Conservation (phyloP, 306 rosid genomes). For the Clitoria ternatea region DNA sequence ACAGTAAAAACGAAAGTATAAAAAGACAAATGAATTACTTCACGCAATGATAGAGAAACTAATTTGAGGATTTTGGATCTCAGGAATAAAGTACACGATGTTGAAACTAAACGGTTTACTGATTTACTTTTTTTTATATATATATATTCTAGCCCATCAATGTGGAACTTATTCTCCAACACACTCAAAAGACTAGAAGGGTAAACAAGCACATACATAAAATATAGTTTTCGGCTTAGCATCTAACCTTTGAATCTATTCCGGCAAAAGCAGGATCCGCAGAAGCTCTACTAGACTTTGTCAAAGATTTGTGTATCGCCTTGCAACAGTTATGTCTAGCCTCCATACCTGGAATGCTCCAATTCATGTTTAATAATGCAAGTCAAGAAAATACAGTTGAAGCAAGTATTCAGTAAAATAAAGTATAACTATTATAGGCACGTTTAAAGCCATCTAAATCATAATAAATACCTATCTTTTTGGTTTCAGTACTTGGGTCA, state of each 20-base stretch:
- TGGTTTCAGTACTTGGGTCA: slow-evolving; percentile 57
- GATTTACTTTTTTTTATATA: too few species aligned
- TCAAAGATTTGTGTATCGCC: slow-evolving; percentile 53
- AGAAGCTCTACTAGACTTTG: slow-evolving; percentile 44
- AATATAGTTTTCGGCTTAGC: too few species aligned
- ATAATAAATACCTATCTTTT: slow-evolving; percentile 64
- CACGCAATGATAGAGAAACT: too few species aligned
- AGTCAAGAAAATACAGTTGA: slow-evolving; percentile 1
- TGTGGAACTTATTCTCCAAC: too few species aligned
- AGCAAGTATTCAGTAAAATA: neutral
- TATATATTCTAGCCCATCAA: too few species aligned
- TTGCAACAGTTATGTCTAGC: slow-evolving; percentile 78
- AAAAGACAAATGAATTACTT: too few species aligned
- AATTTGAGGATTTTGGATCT: too few species aligned
- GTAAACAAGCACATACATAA: neutral
- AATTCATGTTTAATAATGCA: neutral
- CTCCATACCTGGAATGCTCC: slow-evolving; percentile 72
- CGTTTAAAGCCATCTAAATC: neutral
- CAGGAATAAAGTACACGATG: too few species aligned
- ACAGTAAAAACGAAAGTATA: too few species aligned
- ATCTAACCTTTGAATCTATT: slow-evolving; percentile 60
- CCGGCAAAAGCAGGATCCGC: slow-evolving; percentile 56
- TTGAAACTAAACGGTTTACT: too few species aligned
- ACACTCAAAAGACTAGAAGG: neutral
- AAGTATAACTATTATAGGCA: neutral